These are phyloP conservation scores for Craterostigma plantagineum DNA, from an alignment of 257 asterid species.

Conservation along the genomic window DNA sequence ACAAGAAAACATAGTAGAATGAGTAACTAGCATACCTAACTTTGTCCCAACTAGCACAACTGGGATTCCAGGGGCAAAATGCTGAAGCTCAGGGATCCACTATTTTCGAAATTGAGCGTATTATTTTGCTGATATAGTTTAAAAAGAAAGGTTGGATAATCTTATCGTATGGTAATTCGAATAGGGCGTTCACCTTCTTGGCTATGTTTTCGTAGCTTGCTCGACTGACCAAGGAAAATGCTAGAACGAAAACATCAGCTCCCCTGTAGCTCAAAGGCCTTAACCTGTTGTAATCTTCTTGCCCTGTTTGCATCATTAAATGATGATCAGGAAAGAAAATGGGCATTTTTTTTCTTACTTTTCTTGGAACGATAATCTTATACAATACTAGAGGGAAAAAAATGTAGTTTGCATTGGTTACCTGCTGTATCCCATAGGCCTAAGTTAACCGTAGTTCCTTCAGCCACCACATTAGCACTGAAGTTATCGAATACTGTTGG, in stretches of 20 bases:
- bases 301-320: constrained; percentile 27
- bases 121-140: neutral
- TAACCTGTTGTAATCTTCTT: constrained; percentile 86
- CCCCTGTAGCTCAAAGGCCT: constrained; percentile 98
- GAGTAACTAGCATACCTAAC: constrained; percentile 36
- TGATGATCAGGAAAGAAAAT: no score
- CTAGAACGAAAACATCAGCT: constrained; percentile 79
- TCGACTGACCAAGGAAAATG: constrained; percentile 84
- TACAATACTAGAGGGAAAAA: no score
- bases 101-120: constrained; percentile 13
- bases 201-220: constrained; percentile 87
- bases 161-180: no score
- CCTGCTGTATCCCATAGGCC: constrained; percentile 91
- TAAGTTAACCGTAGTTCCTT: constrained; percentile 70
- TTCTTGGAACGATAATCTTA: no score
- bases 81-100: constrained; percentile 89
- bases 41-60: constrained; percentile 63
- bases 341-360: no score
- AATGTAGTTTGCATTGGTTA: constrained; percentile 7
- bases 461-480: constrained; percentile 96
- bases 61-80: constrained; percentile 56
- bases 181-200: constrained; percentile 74
- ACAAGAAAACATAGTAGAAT: neutral
- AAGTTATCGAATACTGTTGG: constrained; percentile 75
- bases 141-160: no score